Evolutionary conservation across 2,329 filamentous ascomycete genomes (phyloP), one percentile per base, ranked within the genome.

Genomic region (Lachnellula occidentalis): DNA sequence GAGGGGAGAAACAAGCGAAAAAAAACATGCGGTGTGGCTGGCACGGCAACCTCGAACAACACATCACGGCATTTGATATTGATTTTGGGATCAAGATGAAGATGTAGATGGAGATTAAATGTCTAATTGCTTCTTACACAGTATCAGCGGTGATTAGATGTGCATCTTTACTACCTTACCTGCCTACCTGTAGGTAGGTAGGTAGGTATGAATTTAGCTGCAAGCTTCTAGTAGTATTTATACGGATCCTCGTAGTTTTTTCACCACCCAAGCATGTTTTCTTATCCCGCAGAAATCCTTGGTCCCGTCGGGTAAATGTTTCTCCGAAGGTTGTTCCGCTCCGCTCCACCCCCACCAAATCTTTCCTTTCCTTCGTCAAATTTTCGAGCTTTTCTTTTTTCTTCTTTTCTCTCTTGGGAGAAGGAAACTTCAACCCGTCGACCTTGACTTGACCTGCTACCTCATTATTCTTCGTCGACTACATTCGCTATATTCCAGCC

Each of bases 401-500:
- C 34, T 72, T 72, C 68, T 73, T 72, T 75, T 73, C 71, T 75
- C 72, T 72, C 72, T 74, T 78, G 77, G 77, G 77, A 76, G 76
- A 78, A 78, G 76, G 72, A 71, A 70, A 73, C 74, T 78, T 80
- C 78, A 76, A 77, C 80, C 80, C 80, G 78, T 79, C 78, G 78
- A 74, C 75, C 43, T 15, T 11, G 21, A 17, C 74, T 70, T 71
- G 72, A 71, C 69, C 72, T 73, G 73, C 64, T 61, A 66, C 67
- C 58, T 67, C 69, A 64, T 62, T 51, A 37, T 48, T 57, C 63
- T 71, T 71, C 74, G 73, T 76, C 71, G 74, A 73, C 68, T 70
- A 67, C 52, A 59, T 61, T 39, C 61, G 62, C 67, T 60, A 65
- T 63, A 66, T 68, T 55, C 58, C 63, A 64, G 67, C 55, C 61